These are phyloP conservation scores for Trypanosoma cruzi DNA, from an alignment of 208 protist species.

Conservation along the genomic window DNA sequence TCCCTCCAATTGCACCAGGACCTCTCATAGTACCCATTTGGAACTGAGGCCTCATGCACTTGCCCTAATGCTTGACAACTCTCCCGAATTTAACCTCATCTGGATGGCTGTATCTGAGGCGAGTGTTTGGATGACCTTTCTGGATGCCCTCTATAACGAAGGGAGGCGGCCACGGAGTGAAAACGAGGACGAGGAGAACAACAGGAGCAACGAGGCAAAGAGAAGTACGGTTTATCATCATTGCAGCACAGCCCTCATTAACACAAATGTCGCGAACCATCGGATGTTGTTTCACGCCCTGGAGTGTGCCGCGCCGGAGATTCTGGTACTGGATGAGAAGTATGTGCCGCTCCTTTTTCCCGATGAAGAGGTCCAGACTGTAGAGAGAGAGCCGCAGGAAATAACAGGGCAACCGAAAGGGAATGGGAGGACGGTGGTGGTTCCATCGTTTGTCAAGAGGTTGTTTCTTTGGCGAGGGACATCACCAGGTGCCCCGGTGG, in stretches of 20 bases:
- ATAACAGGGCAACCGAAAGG: too few species aligned
- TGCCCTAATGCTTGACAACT: conserved; percentile 61
- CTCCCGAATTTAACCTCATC: conserved; percentile 57
- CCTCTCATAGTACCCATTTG: background rate
- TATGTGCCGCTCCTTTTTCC: conserved; percentile 54
- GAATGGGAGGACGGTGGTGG: conserved; percentile 18
- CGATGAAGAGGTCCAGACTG: conserved; percentile 1
- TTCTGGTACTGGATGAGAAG: conserved; percentile 41
- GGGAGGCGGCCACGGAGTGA: background rate
- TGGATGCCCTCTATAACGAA: conserved; percentile 38
- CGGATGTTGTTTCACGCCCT: conserved; percentile 52
- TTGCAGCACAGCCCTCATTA: conserved; percentile 58
- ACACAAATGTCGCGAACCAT: conserved; percentile 64
- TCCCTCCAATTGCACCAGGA: background rate
- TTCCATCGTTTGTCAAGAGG: conserved; percentile 44
- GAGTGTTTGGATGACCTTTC: conserved; percentile 46
- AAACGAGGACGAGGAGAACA: background rate
- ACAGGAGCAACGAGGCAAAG: background rate
- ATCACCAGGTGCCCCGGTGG: background rate
- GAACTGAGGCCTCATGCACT: conserved; percentile 35
- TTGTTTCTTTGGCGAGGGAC: conserved; percentile 59
- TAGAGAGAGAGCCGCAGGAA: background rate
- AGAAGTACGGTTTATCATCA: conserved; percentile 34
- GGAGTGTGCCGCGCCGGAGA: conserved; percentile 32
- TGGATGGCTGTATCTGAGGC: conserved; percentile 45